Conservation (phyloP, 495 filamentous ascomycete species). For the Lasiosphaeria ovina region DNA sequence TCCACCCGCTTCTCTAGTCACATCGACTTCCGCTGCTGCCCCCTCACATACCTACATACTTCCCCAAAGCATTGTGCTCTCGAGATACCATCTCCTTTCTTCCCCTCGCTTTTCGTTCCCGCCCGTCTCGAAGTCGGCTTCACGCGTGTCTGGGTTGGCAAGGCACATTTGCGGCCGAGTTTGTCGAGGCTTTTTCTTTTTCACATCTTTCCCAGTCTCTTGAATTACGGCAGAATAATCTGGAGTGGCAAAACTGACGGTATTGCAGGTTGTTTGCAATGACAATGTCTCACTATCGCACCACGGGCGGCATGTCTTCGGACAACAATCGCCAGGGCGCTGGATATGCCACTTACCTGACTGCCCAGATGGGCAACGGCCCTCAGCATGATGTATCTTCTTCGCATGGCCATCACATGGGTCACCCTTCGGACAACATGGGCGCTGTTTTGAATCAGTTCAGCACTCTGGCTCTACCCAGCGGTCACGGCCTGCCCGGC, state of each 20-base stretch:
- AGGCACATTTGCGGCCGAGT: not conserved
- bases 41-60: too few species aligned
- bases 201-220: not conserved
- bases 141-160: too few species aligned
- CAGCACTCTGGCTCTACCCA: conserved; percentile 36
- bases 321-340: conserved; percentile 30
- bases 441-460: conserved; percentile 41
- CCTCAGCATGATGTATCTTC: conserved; percentile 24
- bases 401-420: conserved; percentile 29
- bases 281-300: conserved; percentile 30
- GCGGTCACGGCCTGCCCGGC: conserved; percentile 21
- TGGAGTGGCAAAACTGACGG: conserved; percentile 3
- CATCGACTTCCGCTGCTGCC: not conserved
- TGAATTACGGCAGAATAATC: not conserved
- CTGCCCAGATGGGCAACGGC: conserved; percentile 18
- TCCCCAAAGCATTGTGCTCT: too few species aligned
- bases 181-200: not conserved
- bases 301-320: conserved; percentile 20
- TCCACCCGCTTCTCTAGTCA: not conserved
- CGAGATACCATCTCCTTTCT: too few species aligned
- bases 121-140: too few species aligned
- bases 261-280: conserved; percentile 10
- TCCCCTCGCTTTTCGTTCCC: too few species aligned
- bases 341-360: conserved; percentile 25
- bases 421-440: conserved; percentile 25